Evolutionary conservation across 768 basidiomycete species (phyloP).

Genomic region (Leccinum incarnatum): DNA sequence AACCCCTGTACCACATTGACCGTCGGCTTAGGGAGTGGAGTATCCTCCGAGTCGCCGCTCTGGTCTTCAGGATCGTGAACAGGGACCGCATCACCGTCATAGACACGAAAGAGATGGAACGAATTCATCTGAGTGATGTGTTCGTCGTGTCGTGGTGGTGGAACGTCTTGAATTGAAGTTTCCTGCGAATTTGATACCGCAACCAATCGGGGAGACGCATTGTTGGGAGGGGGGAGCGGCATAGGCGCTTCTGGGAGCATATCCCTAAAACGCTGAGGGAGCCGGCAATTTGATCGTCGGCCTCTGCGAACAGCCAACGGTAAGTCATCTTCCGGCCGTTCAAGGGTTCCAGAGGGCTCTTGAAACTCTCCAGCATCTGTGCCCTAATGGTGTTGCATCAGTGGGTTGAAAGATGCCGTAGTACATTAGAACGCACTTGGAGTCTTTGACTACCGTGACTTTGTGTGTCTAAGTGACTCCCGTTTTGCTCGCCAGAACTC

Average conservation of each 20-base stretch:
- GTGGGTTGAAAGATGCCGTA: background rate
- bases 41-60: background rate
- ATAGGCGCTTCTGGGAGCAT: background rate
- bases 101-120: background rate
- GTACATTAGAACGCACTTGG: no score
- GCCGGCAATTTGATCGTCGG: background rate
- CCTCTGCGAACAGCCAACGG: background rate
- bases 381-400: background rate
- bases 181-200: background rate
- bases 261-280: background rate
- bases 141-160: background rate
- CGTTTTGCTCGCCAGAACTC: no score
- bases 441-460: no score
- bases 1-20: background rate
- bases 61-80: background rate
- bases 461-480: no score
- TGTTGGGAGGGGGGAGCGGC: background rate
- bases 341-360: background rate
- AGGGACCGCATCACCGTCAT: background rate
- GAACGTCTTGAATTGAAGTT: background rate
- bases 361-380: background rate
- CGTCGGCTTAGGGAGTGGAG: background rate
- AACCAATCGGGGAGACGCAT: no score
- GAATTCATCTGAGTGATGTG: background rate
- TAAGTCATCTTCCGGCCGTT: background rate